These are phyloP conservation scores for Puccinia triticina DNA, from an alignment of 1,284 basidiomycete species.

Conservation along the genomic window DNA sequence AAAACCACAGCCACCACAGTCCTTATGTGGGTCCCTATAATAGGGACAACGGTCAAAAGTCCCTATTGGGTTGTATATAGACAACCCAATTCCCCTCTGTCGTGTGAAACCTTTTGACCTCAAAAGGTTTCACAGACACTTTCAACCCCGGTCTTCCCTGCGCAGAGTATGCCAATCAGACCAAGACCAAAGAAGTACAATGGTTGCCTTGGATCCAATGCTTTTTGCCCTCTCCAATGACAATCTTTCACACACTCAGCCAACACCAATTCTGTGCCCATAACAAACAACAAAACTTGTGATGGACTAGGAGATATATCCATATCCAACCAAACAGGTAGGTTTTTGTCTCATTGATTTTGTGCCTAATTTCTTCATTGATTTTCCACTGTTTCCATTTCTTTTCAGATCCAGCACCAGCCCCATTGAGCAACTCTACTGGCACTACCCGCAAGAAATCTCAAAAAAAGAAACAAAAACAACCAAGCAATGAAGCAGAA, in stretches of 20 bases:
- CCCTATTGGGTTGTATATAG: neutral
- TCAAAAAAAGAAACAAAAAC: neutral
- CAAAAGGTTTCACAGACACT: neutral
- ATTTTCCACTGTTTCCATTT: neutral
- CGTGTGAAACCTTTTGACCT: neutral
- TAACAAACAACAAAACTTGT: too few relatives aligned
- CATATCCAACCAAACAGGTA: neutral
- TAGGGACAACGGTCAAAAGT: neutral
- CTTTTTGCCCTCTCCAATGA: too few relatives aligned
- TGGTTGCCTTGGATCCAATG: neutral
- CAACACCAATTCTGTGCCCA: too few relatives aligned
- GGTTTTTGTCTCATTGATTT: constrained; percentile 3
- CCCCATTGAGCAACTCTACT: neutral
- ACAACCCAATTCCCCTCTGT: neutral
- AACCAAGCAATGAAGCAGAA: neutral
- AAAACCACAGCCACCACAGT: neutral
- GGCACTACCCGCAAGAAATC: neutral
- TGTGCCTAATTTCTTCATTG: neutral
- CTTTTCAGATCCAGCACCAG: neutral
- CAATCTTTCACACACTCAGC: too few relatives aligned
- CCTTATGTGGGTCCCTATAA: neutral
- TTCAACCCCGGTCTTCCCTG: neutral
- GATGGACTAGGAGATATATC: neutral
- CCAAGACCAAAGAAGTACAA: neutral
- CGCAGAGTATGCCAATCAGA: neutral